Evolutionary conservation across 129 eudicot genomes (phyloP).

Genomic region (Arctium lappa): DNA sequence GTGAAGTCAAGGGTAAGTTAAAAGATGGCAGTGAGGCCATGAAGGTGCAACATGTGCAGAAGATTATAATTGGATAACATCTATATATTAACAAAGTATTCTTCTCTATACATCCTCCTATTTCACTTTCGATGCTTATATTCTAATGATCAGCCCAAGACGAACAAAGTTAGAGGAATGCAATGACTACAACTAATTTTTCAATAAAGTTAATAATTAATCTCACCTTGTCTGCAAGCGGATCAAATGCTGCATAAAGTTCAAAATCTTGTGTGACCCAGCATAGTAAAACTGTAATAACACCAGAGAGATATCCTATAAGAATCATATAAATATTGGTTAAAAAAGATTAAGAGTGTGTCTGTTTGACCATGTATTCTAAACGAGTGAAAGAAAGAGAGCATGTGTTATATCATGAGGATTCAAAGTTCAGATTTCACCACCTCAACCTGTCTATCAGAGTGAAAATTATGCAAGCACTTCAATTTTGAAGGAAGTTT

Average conservation of each 20-base stretch:
- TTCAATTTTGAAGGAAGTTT: not conserved
- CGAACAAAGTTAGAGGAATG: too few species aligned
- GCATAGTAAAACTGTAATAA: conserved; percentile 68
- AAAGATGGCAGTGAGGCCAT: too few species aligned
- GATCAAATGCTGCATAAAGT: conserved; percentile 90
- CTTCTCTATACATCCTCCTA: not conserved
- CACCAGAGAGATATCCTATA: not conserved
- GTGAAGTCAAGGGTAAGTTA: too few species aligned
- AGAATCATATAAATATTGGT: not conserved
- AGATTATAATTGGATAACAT: not conserved
- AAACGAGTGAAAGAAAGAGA: not conserved
- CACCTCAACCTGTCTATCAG: not conserved
- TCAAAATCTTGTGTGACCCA: conserved; percentile 90
- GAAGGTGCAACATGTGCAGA: too few species aligned
- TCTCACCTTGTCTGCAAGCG: conserved; percentile 87
- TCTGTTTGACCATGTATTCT: not conserved
- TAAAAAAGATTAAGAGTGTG: not conserved
- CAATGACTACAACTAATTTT: too few species aligned
- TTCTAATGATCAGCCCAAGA: not conserved
- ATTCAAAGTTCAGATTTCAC: not conserved
- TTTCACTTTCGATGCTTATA: not conserved
- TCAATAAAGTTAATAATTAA: not conserved
- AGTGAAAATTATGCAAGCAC: not conserved
- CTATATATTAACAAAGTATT: not conserved
- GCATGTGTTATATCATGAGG: not conserved